A percentile compares a stretch with the other conserved stretches of the same genome.
Evolutionary conservation across 1,139 yeast genomes (phyloP).

Genomic region (Blastobotrys indianensis): DNA sequence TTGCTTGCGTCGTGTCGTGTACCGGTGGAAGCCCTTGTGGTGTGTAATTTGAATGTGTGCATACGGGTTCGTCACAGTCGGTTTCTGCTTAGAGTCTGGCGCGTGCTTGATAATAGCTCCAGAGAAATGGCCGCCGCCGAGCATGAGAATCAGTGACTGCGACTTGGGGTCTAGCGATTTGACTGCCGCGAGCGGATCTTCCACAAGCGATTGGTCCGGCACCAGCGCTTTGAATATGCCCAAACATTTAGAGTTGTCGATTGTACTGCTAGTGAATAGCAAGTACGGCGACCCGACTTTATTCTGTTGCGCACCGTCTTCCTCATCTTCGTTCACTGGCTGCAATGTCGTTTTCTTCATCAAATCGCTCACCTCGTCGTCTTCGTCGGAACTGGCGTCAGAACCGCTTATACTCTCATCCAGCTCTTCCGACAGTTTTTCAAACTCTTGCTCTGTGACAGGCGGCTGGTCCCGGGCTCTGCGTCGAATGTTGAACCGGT

Average conservation of each 20-base stretch:
- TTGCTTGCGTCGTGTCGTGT: constrained; percentile 93
- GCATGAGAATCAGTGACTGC: constrained; percentile 77
- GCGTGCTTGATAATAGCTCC: constrained; percentile 84
- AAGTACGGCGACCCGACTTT: constrained; percentile 50
- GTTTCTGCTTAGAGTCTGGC: constrained; percentile 45
- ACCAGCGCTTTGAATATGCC: constrained; percentile 71
- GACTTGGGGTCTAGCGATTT: constrained; percentile 31
- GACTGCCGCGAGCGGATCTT: constrained; percentile 41
- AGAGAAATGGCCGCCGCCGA: constrained; percentile 98
- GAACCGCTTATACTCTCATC: constrained; percentile 55
- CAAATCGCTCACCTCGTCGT: constrained; percentile 14
- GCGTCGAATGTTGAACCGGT: constrained; percentile 57
- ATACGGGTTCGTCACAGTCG: constrained; percentile 39
- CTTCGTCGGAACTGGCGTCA: constrained; percentile 23
- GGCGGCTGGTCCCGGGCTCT: constrained; percentile 42
- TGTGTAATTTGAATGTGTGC: constrained; percentile 46
- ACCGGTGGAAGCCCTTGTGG: constrained; percentile 87
- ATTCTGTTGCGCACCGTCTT: constrained; percentile 29
- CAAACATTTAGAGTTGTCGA: constrained; percentile 47
- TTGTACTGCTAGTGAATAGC: constrained; percentile 44
- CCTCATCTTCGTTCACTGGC: constrained; percentile 23
- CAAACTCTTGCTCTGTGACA: constrained; percentile 56
- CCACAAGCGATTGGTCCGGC: constrained; percentile 38
- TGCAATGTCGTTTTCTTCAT: constrained; percentile 16
- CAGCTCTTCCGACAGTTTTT: constrained; percentile 45